Conservation (phyloP, 306 rosid species). For the Castanea crenata region DNA sequence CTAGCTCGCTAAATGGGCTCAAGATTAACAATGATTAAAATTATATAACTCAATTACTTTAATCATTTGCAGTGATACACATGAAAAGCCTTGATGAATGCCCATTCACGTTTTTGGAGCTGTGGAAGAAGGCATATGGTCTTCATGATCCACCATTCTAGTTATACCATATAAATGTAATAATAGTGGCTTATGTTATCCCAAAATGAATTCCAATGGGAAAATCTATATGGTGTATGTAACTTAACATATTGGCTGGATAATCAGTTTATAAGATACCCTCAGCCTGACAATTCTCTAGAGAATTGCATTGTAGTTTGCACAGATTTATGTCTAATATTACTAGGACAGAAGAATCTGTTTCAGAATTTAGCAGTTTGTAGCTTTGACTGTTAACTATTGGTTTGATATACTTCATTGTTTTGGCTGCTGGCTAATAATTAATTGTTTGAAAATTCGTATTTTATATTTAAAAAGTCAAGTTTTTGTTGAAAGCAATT, state of each 20-base stretch:
- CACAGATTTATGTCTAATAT: neutral
- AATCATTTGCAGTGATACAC: constrained; percentile 4
- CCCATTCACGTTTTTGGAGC: constrained; percentile 11
- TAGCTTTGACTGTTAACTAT: neutral
- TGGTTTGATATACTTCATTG: neutral
- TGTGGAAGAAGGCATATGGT: constrained; percentile 14
- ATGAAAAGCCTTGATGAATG: neutral
- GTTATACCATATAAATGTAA: constrained; percentile 19
- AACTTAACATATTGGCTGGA: constrained; percentile 34
- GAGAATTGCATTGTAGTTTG: constrained; percentile 16
- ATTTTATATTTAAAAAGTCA: no score
- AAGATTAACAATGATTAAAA: constrained; percentile 41
- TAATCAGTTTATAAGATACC: constrained; percentile 15
- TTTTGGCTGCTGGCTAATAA: neutral
- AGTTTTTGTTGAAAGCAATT: no score
- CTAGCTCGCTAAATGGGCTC: constrained; percentile 40
- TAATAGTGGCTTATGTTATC: constrained; percentile 20
- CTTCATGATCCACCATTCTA: constrained; percentile 13
- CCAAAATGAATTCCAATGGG: constrained; percentile 22
- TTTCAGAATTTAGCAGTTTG: neutral
- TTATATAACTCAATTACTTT: neutral
- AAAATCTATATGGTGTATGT: constrained; percentile 35
- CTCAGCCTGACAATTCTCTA: constrained; percentile 24
- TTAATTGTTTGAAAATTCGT: neutral
- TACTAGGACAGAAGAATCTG: constrained; percentile 6